Evolutionary conservation across 2,329 filamentous ascomycete genomes (phyloP), one percentile per base, ranked within the genome.

Genomic region (Xylaria sp.): DNA sequence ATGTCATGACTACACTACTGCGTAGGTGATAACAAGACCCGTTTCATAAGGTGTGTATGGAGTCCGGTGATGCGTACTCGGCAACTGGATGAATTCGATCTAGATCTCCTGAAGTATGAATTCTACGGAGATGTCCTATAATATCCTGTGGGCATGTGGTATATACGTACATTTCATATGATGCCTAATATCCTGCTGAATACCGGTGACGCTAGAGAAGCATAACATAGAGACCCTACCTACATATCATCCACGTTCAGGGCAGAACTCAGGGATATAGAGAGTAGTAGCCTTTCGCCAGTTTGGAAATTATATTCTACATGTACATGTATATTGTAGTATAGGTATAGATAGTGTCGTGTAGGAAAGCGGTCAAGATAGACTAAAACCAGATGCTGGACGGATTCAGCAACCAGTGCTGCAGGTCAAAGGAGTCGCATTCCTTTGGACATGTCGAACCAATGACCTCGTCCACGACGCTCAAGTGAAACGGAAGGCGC

Each of bases 381-480:
- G 38, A 53, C 20, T 45, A 44, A 9, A 62, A 59, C 54, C 59
- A 27, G 50, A 20, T 36, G 38, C 29, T 56, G 31, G 61, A 39
- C 61, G 56, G 65, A 53, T 63, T 47, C 27, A 61, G 60, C 42
- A 68, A 45, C 36, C 50, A 56, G n/a, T 56, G 69, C 77, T 80
- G 79, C 79, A 79, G 76, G 72, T 62, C 66, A 74, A 78, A 79
- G 79, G 79, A 79, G 77, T 27, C 80, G 79, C 78, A 80, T 77
- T 68, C 68, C 53, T 62, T 42, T 39, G 56, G 57, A 66, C 76
- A 68, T 63, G 33, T 50, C 59, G 61, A 56, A 33, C 69, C 77
- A 79, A 78, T 78, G 71, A 68, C 56, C 50, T 60, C 31, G 54
- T 42, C 29, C 31, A 45, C 65, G 64, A 57, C 38, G 66, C 66